phyloP scores from a whole-genome alignment of 345 rosid species.

The Tarenaya hassleriana region DNA sequence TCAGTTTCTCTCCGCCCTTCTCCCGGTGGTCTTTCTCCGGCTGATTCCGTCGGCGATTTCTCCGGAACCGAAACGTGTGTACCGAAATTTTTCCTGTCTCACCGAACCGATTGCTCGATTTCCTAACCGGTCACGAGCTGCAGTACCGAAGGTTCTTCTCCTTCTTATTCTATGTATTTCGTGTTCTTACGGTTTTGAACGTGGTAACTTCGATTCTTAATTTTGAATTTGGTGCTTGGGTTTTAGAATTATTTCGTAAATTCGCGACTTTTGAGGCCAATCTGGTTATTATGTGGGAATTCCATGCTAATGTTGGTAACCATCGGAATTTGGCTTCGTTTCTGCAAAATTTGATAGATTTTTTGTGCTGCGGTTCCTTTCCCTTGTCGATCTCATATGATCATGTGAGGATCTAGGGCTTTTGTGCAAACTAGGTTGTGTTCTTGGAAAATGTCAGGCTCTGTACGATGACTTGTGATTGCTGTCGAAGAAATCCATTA shows the following conservation, averaged over 20 bases:
- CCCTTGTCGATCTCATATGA: background rate
- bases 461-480: no score
- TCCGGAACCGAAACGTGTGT: conserved; percentile 26
- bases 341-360: background rate
- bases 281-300: conserved; percentile 12
- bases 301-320: no score
- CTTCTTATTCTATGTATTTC: background rate
- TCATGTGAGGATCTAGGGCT: conserved; percentile 17
- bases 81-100: conserved; percentile 21
- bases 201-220: conserved; percentile 15
- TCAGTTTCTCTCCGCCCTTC: conserved; percentile 9
- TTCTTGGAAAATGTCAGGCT: background rate
- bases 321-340: background rate
- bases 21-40: conserved; percentile 1
- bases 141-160: conserved; percentile 24
- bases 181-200: conserved; percentile 7
- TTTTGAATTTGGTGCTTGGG: conserved; percentile 5
- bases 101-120: conserved; percentile 25
- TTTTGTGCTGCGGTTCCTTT: conserved; percentile 3
- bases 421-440: background rate
- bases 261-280: background rate
- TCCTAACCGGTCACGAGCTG: conserved; percentile 30
- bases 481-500: no score
- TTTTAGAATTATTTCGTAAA: background rate
- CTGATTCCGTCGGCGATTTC: conserved; percentile 19